Percentiles rank a stretch among this genome's conserved stretches.
phyloP scores from a whole-genome alignment of 345 rosid species.

The Toxicodendron radicans region DNA sequence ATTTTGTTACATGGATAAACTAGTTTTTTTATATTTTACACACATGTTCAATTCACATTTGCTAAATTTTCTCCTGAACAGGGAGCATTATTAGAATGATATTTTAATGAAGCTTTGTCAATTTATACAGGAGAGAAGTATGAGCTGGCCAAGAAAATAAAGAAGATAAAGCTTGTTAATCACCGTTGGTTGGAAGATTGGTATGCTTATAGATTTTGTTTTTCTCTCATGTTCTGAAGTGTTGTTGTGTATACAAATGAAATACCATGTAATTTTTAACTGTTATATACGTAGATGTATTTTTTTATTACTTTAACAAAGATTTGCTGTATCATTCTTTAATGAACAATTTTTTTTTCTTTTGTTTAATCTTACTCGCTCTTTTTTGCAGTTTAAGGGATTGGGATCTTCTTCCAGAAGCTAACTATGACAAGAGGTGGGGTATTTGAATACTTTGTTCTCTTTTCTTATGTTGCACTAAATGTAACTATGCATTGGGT shows the following conservation, averaged over 20 bases:
- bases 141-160: conserved; percentile 77
- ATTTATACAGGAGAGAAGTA: conserved; percentile 81
- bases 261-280: background rate
- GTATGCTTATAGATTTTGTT: conserved; percentile 39
- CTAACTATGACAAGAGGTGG: conserved; percentile 74
- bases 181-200: conserved; percentile 95
- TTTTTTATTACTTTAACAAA: conserved; percentile 2
- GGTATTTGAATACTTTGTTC: conserved; percentile 9
- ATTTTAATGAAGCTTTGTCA: conserved; percentile 5
- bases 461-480: background rate
- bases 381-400: conserved; percentile 64
- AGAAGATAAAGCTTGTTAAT: conserved; percentile 77
- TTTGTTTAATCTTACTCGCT: conserved; percentile 1
- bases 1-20: background rate
- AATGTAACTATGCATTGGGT: background rate
- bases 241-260: background rate
- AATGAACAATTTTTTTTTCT: background rate
- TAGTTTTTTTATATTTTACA: background rate
- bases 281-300: background rate
- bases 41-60: background rate
- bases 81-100: background rate
- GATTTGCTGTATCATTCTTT: background rate
- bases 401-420: conserved; percentile 87
- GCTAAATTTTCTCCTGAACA: background rate
- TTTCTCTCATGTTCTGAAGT: conserved; percentile 4